Conservation (phyloP, 192 early-diverging fungal species). For the Gorgonomyces haynaldii region DNA sequence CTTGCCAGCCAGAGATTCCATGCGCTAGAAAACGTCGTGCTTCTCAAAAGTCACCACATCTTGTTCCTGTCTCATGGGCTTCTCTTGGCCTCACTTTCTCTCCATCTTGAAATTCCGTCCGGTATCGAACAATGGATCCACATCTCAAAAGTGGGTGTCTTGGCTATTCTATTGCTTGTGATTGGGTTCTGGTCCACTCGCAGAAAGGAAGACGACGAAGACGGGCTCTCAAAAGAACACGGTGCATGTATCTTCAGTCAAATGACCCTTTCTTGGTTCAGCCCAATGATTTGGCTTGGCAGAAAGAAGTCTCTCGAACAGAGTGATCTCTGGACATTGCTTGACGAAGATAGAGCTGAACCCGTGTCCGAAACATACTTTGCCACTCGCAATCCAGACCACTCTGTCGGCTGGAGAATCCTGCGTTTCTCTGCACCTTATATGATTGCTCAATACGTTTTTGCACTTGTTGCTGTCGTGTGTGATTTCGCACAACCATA, state of each 20-base stretch:
- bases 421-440: neutral
- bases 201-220: constrained; percentile 3
- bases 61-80: too few species aligned
- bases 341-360: constrained; percentile 16
- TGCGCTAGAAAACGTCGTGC: too few species aligned
- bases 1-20: too few species aligned
- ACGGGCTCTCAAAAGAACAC: constrained; percentile 2
- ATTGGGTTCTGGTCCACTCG: constrained; percentile 3
- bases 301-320: constrained; percentile 11
- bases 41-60: too few species aligned
- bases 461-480: constrained; percentile 13
- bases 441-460: neutral
- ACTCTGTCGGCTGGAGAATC: constrained; percentile 8
- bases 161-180: neutral
- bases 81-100: too few species aligned
- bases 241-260: constrained; percentile 21
- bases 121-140: too few species aligned
- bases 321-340: constrained; percentile 30
- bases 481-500: constrained; percentile 22
- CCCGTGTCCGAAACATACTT: constrained; percentile 11
- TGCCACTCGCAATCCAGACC: constrained; percentile 2
- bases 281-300: constrained; percentile 29
- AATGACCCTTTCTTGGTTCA: constrained; percentile 34
- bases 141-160: constrained; percentile 3
- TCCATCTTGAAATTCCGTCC: too few species aligned